A percentile compares a stretch with the other conserved stretches of the same genome.
phyloP scores from a whole-genome alignment of 176 grass and related monocot genomes.

The Aegilops sharonensis region DNA sequence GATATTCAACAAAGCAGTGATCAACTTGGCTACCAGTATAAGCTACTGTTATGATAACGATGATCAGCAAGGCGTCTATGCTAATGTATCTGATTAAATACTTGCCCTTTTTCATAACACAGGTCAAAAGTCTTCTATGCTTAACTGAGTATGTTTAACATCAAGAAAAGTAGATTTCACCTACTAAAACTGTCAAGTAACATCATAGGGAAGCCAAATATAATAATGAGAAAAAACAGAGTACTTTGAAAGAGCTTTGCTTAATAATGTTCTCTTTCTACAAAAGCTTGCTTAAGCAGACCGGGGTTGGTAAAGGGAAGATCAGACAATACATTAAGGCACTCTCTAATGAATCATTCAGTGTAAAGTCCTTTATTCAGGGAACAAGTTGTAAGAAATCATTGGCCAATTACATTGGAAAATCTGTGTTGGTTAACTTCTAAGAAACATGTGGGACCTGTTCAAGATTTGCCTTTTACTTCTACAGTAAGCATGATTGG shows the following conservation, averaged over 20 bases:
- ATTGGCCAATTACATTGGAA: not conserved
- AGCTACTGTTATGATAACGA: not conserved
- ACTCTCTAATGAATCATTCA: constrained; percentile 10
- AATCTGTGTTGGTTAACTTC: constrained; percentile 32
- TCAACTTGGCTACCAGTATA: constrained; percentile 10
- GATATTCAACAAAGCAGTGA: constrained; percentile 32
- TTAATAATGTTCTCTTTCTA: not conserved
- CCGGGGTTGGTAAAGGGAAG: constrained; percentile 5
- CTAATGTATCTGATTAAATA: constrained; percentile 27
- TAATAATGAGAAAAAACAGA: not conserved
- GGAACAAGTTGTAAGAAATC: not conserved
- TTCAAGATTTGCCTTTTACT: constrained; percentile 12
- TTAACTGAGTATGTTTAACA: not conserved
- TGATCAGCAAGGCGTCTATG: not conserved
- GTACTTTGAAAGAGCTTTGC: not conserved
- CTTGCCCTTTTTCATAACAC: not conserved
- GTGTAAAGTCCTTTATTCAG: not conserved
- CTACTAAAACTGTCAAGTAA: not conserved
- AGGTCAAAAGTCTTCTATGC: not conserved
- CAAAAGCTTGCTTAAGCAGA: constrained; percentile 12
- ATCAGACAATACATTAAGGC: not conserved
- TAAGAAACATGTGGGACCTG: constrained; percentile 29
- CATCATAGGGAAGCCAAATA: not conserved
- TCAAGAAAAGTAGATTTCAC: not conserved
- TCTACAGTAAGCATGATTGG: constrained; percentile 5